phyloP scores from a whole-genome alignment of 2,329 filamentous ascomycete species.

The Trichophyton verrucosum region DNA sequence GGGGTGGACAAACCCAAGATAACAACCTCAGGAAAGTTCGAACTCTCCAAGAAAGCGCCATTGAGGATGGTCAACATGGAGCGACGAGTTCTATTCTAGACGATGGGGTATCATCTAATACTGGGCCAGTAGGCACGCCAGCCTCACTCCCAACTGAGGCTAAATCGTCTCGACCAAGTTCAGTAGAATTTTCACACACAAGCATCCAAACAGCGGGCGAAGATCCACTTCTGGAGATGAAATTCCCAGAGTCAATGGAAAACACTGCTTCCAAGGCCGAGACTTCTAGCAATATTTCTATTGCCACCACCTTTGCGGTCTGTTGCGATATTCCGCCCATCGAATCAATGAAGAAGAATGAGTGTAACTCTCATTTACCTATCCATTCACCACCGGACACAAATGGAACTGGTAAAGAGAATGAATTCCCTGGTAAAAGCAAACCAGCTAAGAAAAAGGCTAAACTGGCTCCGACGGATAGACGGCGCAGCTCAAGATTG shows the following conservation, averaged over 20 bases:
- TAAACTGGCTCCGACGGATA: background rate
- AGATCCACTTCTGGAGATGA: background rate
- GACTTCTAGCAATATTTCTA: background rate
- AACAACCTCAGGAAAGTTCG: background rate
- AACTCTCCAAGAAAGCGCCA: background rate
- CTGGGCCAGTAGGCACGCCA: too few species aligned
- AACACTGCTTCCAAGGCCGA: background rate
- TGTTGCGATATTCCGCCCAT: background rate
- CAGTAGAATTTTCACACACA: background rate
- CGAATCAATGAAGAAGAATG: background rate
- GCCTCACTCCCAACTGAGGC: background rate
- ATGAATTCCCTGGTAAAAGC: background rate
- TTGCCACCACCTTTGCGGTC: background rate
- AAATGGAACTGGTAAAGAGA: background rate
- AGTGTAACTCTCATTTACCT: background rate
- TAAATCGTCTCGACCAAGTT: background rate
- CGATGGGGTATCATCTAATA: background rate
- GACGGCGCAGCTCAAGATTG: background rate
- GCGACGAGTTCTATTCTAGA: background rate
- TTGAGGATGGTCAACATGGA: background rate
- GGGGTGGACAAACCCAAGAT: background rate
- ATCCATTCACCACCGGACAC: background rate
- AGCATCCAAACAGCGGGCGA: background rate
- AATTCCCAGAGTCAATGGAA: background rate
- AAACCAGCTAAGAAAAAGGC: background rate